A percentile compares a stretch with the other conserved stretches of the same genome.
phyloP scores from a whole-genome alignment of 1,139 yeast genomes.

The Protomyces gravidus region DNA sequence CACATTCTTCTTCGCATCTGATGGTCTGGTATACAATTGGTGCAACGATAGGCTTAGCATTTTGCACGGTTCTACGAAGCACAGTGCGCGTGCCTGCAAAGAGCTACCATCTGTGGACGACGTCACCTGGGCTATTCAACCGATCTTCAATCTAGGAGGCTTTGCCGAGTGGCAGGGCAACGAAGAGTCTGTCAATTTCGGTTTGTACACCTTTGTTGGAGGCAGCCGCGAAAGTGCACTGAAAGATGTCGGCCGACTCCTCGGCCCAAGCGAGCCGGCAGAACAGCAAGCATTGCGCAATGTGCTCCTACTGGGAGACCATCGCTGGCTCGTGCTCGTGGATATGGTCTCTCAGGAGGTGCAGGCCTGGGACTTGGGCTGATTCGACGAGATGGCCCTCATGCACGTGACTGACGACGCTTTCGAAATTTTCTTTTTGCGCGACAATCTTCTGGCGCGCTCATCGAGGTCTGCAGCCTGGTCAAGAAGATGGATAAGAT shows the following conservation, averaged over 20 bases:
- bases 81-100: background rate
- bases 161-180: background rate
- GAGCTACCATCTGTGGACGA: background rate
- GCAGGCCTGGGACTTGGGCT: background rate
- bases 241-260: constrained; percentile 15
- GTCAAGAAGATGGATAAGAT: constrained; percentile 1
- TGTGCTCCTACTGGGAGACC: background rate
- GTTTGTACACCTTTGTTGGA: background rate
- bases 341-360: background rate
- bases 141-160: background rate
- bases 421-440: too few relatives aligned
- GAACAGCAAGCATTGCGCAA: constrained; percentile 4
- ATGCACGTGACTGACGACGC: too few relatives aligned
- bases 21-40: background rate
- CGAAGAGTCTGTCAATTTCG: background rate
- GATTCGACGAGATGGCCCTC: too few relatives aligned
- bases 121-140: background rate
- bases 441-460: too few relatives aligned
- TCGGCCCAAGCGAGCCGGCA: constrained; percentile 15
- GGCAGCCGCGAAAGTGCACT: background rate
- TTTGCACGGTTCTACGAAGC: background rate
- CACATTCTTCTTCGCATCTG: background rate
- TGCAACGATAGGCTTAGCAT: background rate
- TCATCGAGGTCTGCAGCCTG: too few relatives aligned
- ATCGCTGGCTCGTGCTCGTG: background rate